phyloP scores from a whole-genome alignment of 352 stramenopile species.

The Phytophthora brassicae region DNA sequence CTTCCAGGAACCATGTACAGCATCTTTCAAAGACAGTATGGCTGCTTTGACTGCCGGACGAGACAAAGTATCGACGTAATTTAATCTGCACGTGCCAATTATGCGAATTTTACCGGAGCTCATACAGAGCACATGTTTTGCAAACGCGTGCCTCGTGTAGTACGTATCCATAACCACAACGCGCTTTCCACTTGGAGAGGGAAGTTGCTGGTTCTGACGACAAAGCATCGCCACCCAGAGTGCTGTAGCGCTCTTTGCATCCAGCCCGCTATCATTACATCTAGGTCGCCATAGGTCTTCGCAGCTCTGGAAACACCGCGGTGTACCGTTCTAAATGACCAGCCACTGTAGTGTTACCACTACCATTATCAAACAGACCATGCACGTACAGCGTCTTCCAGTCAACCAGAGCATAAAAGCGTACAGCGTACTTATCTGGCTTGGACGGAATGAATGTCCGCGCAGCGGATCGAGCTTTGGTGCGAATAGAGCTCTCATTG shows the following conservation, averaged over 20 bases:
- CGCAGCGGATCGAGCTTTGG: not conserved
- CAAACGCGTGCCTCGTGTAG: not conserved
- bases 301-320: not conserved
- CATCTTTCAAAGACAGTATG: not conserved
- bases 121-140: not conserved
- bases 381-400: not conserved
- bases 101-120: not conserved
- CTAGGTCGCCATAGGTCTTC: not conserved
- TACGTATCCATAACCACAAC: not conserved
- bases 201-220: not conserved
- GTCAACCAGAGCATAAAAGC: not conserved
- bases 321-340: not conserved
- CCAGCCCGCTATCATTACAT: not conserved
- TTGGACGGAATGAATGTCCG: not conserved
- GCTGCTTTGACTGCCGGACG: not conserved
- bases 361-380: not conserved
- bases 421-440: not conserved
- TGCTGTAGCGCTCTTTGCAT: not conserved
- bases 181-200: not conserved
- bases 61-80: not conserved
- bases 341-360: not conserved
- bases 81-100: not conserved
- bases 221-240: not conserved
- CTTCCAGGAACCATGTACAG: not conserved
- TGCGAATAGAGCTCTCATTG: not conserved